Evolutionary conservation across 352 stramenopile genomes (phyloP).

Genomic region (Globisporangium okanoganense): DNA sequence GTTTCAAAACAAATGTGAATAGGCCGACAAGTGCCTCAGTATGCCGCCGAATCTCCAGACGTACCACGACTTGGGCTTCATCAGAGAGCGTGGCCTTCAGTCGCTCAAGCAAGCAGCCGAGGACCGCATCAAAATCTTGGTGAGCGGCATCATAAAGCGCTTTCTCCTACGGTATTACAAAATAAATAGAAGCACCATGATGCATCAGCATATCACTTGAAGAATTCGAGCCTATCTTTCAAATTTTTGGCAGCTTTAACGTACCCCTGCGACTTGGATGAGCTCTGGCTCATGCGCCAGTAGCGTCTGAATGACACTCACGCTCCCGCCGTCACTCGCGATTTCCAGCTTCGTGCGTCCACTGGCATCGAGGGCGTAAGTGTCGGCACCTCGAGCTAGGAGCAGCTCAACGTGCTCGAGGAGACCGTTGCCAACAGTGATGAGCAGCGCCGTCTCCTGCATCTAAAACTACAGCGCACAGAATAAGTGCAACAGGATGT

Average conservation of each 20-base stretch:
- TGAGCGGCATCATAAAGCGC: background rate
- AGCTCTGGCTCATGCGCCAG: constrained; percentile 14
- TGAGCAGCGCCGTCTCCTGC: constrained; percentile 33
- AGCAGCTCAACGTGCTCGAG: constrained; percentile 48
- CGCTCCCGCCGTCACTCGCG: constrained; percentile 36
- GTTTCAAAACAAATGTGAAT: background rate
- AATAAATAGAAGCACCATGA: background rate
- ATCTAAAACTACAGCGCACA: constrained; percentile 13
- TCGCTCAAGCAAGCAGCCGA: background rate
- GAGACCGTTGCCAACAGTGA: constrained; percentile 36
- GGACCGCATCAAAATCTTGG: background rate
- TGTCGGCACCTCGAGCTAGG: constrained; percentile 27
- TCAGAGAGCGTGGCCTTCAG: background rate
- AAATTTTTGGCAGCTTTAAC: background rate
- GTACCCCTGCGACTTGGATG: constrained; percentile 9
- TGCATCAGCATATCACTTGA: too few species aligned
- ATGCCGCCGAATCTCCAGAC: background rate
- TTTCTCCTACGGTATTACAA: background rate
- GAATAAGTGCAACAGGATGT: background rate
- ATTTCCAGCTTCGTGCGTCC: constrained; percentile 34
- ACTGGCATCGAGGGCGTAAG: constrained; percentile 19
- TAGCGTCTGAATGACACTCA: constrained; percentile 31
- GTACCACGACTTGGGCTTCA: background rate
- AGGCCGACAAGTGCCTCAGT: too few species aligned
- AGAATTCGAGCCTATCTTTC: too few species aligned